Evolutionary conservation across 176 grass and related monocot genomes (phyloP), one percentile per base, ranked within the genome.

Genomic region (Phoenix roebelenii): DNA sequence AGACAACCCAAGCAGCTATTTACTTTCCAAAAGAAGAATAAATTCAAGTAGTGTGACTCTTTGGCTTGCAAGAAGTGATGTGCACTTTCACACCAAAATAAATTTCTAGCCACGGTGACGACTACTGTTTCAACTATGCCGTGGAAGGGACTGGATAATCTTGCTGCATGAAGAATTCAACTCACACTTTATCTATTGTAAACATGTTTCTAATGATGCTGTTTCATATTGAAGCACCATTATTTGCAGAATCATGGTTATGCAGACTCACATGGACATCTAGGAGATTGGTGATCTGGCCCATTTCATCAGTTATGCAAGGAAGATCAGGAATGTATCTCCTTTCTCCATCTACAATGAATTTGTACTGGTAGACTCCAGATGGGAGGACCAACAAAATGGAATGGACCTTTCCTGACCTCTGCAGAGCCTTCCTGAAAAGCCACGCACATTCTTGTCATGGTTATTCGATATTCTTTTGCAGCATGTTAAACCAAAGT

Each of bases 341-440:
- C 25, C 59, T 69, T 59, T 98, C 78, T 61, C 93, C 93, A 83
- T 98, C 93, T 52, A 98, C 84, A 29, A 98, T 57, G 70, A 85
- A 98, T 66, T 64, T 91, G 79, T 98, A 98, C 7, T 78, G 79
- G 65, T 92, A 98, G 72, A 91, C 78, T 50, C 93, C 93, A 15
- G 84, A 92, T 9, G 93, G 93, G 61, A 98, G 87, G 57, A 71
- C 75, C 82, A 98, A 69, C 67, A 98, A 64, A 63, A 98, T 73
- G 49, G 93, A 91, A 67, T 88, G 80, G 71, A 92, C 93, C 83
- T 92, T 98, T 25, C 93, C 87, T 52, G 81, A 92, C 77, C 80
- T 88, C 73, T 98, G 93, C 81, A 98, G 79, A 19, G 70, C 54
- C 64, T 83, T 98, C 76, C 93, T 98, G 82, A 72, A 25, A 86